Conservation (phyloP, 2,329 filamentous ascomycete genomes). For the Lojkania enalia region DNA sequence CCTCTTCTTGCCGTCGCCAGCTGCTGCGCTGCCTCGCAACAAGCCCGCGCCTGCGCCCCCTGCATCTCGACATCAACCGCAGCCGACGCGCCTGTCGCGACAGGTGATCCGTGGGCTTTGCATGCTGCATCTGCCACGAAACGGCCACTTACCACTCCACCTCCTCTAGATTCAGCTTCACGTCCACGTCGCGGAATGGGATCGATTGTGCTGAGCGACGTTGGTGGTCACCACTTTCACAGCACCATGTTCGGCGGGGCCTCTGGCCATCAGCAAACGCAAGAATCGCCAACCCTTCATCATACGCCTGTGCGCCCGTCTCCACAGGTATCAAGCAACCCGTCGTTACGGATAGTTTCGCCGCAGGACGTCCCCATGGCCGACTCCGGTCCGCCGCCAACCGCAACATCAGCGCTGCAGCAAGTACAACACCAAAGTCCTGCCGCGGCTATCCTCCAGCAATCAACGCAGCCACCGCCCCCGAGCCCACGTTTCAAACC, state of each 20-base stretch:
- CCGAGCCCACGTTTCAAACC: constrained; percentile 42
- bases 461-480: constrained; percentile 22
- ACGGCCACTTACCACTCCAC: too few relatives aligned
- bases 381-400: constrained; percentile 39
- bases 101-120: constrained; percentile 1
- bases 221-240: constrained; percentile 73
- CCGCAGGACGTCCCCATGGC: constrained; percentile 45
- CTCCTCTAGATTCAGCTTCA: constrained; percentile 10
- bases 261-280: constrained; percentile 47
- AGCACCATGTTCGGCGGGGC: constrained; percentile 66
- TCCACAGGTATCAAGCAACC: constrained; percentile 29
- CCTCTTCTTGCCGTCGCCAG: constrained; percentile 5
- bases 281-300: constrained; percentile 42
- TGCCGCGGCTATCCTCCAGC: constrained; percentile 19
- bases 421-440: constrained; percentile 30
- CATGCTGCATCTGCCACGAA: constrained; percentile 10
- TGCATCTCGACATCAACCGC: constrained; percentile 21
- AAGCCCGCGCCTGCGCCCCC: constrained; percentile 15
- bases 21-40: constrained; percentile 6
- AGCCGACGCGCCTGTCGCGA: constrained; percentile 12
- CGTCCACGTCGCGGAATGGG: constrained; percentile 56
- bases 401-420: constrained; percentile 34
- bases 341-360: constrained; percentile 28
- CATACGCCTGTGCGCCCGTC: constrained; percentile 40
- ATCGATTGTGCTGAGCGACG: constrained; percentile 67